Evolutionary conservation across 2,329 filamentous ascomycete species (phyloP), one percentile per base, ranked within the genome.

Genomic region (Phoma sp.): DNA sequence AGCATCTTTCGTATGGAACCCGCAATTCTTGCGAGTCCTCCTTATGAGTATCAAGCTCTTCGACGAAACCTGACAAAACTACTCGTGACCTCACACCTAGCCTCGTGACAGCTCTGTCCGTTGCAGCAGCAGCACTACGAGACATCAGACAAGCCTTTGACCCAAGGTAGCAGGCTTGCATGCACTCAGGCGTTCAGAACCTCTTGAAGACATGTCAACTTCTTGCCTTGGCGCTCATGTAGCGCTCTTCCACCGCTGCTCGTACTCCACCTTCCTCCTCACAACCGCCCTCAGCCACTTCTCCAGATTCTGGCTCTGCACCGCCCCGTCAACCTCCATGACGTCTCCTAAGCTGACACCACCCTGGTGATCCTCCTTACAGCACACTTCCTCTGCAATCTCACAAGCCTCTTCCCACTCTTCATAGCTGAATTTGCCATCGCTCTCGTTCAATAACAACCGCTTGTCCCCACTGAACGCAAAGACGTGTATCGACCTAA

Each of bases 401-500:
- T 87, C 82, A 60, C 87, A 85, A 15, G 90, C 84, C 36, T 82
- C 78, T 50, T 92, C 85, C 92, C 93, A 97, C 59, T 89, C 87
- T 12, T 86, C 81, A 61, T 90, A 80, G 39, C 85, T 84, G 70
- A 97, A 98, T 3, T 78, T 77, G 0, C 93, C 93, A 66, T 93
- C 87, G 67, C 92, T 96, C 76, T 96, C 90, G 28, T 85, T 87
- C 34, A 96, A 76, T 18, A 97, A 76, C 45, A 96, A 78, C 54
- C 91, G 86, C 7, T 88, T 84, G n/a, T 72, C 57, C 3, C 64
- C 67, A 0, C 88, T 88, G 72, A 95, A 96, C 5, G 87, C 89
- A 53, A 97, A 81, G n/a, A 90, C 91, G 71, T 97, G 93, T 18
- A 91, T 77, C 5, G 92, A 96, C 69, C 96, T 91, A 36, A 92